Base-by-base conservation (phyloP, 2,329 filamentous ascomycete genomes). In the Claviceps sp. region DNA sequence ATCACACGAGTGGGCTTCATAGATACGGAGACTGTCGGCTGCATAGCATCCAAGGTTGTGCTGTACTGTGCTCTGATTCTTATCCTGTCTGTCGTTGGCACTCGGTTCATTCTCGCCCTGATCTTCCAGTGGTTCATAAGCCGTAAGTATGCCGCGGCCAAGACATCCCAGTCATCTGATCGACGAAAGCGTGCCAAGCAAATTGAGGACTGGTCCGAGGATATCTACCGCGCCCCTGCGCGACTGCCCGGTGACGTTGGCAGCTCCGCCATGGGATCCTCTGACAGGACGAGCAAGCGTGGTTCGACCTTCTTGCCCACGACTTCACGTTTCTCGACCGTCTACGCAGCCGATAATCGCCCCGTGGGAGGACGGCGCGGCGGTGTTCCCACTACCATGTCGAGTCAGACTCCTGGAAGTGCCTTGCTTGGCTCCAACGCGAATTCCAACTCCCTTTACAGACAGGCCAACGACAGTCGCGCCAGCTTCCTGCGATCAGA, bases 191-290 rank as follows among this genome's bases (percentile, higher is more conserved):
- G 93, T 53, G 85, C 90, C 59, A 82, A 85, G 59, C 89, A 97
- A 70, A 98, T 98, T 57, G 93, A 98, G 67, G 91, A 96, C 61
- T 98, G 93, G 93, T 85, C 85, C 14, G 88, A 97, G 57, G 93
- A 98, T 63, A 98, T 98, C 60, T 97, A 98, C 68, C 86, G 89
- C 44, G 86, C 91, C 3, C 88, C 89, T 23, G 83, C 85, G 51
- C 86, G 89, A 58, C 75, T 96, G 56, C 79, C 84, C 3, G 93
- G 82, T 17, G 81, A 95, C 60, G 72, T 85, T 43, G 78, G 80
- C 53, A 85, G 80, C 61, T 83, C 79, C 48, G 77, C 81, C 54
- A 76, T 75, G 11, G 69, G 71, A 49, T 81, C 78, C 37, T 80
- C 78, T 40, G 88, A 91, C 56, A 79, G 86, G 50, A 76, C 73